A percentile compares a stretch with the other conserved stretches of the same genome.
These are phyloP conservation scores for Leccinum incarnatum DNA, from an alignment of 768 basidiomycete species.

Conservation along the genomic window DNA sequence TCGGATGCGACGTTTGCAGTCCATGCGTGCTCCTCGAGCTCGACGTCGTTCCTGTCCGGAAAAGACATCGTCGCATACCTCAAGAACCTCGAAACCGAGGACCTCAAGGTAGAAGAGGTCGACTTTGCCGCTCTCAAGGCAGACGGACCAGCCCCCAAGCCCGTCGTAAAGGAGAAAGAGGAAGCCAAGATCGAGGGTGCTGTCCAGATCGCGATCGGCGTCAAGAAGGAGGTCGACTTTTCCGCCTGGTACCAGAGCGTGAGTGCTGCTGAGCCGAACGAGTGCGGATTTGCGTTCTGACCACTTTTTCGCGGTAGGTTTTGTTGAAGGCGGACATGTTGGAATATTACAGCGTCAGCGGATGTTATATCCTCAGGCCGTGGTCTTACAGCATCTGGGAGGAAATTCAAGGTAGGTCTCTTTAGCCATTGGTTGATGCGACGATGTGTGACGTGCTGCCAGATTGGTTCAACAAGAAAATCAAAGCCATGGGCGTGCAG, in stretches of 20 bases:
- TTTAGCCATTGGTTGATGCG: neutral
- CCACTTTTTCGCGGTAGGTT: slow-evolving; percentile 52
- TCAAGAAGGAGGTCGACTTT: slow-evolving; percentile 96
- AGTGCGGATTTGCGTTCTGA: slow-evolving; percentile 4
- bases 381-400: slow-evolving; percentile 99
- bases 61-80: slow-evolving; percentile 73
- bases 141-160: slow-evolving; percentile 36
- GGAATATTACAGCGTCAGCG: slow-evolving; percentile 98
- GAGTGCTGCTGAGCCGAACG: slow-evolving; percentile 22
- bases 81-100: slow-evolving; percentile 63
- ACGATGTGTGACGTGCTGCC: neutral
- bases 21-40: slow-evolving; percentile 66
- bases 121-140: slow-evolving; percentile 66
- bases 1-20: slow-evolving; percentile 66
- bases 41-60: slow-evolving; percentile 79
- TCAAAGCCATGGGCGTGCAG: slow-evolving; percentile 93
- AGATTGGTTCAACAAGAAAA: slow-evolving; percentile 93
- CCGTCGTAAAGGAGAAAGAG: slow-evolving; percentile 58
- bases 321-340: slow-evolving; percentile 98
- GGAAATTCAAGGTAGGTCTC: slow-evolving; percentile 74
- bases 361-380: slow-evolving; percentile 97
- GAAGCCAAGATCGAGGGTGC: slow-evolving; percentile 84
- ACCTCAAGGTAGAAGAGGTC: slow-evolving; percentile 63
- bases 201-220: slow-evolving; percentile 89
- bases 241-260: slow-evolving; percentile 93